phyloP scores from a whole-genome alignment of 2,329 filamentous ascomycete genomes.

The Aspergillus clavatus region DNA sequence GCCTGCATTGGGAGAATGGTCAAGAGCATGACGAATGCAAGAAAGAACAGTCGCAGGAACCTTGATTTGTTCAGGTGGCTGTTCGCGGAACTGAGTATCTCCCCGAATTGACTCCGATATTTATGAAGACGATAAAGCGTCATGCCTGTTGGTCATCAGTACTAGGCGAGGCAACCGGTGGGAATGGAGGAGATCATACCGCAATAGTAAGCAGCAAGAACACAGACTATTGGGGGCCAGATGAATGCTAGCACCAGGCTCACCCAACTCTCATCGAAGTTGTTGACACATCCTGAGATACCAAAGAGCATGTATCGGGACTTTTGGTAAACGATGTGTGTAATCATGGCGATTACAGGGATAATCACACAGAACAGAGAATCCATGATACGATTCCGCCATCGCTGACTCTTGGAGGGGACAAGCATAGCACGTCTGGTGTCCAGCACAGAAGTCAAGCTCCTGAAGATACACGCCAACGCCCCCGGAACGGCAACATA shows the following conservation, averaged over 20 bases:
- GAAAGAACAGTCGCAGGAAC: constrained; percentile 52
- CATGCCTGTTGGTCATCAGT: constrained; percentile 42
- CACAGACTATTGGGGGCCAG: constrained; percentile 53
- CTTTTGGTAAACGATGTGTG: constrained; percentile 58
- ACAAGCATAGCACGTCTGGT: constrained; percentile 51
- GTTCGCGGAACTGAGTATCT: constrained; percentile 48
- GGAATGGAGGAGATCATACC: constrained; percentile 43
- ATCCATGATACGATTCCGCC: constrained; percentile 48
- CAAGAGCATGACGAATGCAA: constrained; percentile 52
- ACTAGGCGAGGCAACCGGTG: neutral
- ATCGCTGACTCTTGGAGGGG: constrained; percentile 46
- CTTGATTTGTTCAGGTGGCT: constrained; percentile 54
- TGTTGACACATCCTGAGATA: constrained; percentile 55
- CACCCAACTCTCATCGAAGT: constrained; percentile 54
- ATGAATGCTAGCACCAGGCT: constrained; percentile 51
- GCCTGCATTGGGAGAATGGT: constrained; percentile 51
- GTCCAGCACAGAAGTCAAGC: constrained; percentile 57
- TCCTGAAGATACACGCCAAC: constrained; percentile 55
- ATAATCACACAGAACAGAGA: constrained; percentile 52
- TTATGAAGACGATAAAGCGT: constrained; percentile 57
- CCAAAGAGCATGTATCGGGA: constrained; percentile 55
- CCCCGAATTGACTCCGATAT: constrained; percentile 55
- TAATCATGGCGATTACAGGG: constrained; percentile 51
- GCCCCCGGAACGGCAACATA: constrained; percentile 51
- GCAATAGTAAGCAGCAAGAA: constrained; percentile 53